Percentiles rank a stretch among this genome's conserved stretches.
These are phyloP conservation scores for Schizochytrium sp. DNA, from an alignment of 108 stramenopile species.

Conservation along the genomic window DNA sequence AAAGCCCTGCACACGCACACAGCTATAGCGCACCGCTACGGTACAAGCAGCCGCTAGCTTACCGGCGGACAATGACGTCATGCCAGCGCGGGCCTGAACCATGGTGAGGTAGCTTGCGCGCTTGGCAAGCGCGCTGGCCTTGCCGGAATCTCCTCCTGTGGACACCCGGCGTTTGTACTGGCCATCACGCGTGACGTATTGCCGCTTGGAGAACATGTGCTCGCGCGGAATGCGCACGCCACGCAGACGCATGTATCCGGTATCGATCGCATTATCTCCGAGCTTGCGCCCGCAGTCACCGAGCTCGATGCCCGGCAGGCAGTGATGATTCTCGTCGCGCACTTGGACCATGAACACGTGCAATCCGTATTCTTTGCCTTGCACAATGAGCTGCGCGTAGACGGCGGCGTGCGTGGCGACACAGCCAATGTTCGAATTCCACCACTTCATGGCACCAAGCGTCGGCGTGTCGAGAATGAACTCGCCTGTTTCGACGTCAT, in stretches of 20 bases:
- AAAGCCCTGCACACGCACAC: constrained; percentile 81
- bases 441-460: constrained; percentile 75
- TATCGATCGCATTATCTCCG: constrained; percentile 91
- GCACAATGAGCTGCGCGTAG: constrained; percentile 81
- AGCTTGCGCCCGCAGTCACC: constrained; percentile 95
- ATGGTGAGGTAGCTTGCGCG: constrained; percentile 83
- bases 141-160: constrained; percentile 62
- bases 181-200: background rate
- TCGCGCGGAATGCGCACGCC: constrained; percentile 71
- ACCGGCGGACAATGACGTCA: constrained; percentile 6
- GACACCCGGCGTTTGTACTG: constrained; percentile 63
- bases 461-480: constrained; percentile 77
- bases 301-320: constrained; percentile 73
- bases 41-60: constrained; percentile 71
- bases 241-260: constrained; percentile 77
- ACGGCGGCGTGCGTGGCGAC: constrained; percentile 94
- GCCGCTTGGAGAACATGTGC: constrained; percentile 66
- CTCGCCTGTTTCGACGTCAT: constrained; percentile 60
- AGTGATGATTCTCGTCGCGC: constrained; percentile 57
- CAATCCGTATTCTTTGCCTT: constrained; percentile 67
- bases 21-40: constrained; percentile 77
- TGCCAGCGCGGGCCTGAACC: constrained; percentile 80
- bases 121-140: constrained; percentile 55
- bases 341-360: constrained; percentile 89
- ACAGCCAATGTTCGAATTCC: constrained; percentile 85